Base-by-base conservation (phyloP, 306 rosid genomes). In the Hylodesmum podocarpum region DNA sequence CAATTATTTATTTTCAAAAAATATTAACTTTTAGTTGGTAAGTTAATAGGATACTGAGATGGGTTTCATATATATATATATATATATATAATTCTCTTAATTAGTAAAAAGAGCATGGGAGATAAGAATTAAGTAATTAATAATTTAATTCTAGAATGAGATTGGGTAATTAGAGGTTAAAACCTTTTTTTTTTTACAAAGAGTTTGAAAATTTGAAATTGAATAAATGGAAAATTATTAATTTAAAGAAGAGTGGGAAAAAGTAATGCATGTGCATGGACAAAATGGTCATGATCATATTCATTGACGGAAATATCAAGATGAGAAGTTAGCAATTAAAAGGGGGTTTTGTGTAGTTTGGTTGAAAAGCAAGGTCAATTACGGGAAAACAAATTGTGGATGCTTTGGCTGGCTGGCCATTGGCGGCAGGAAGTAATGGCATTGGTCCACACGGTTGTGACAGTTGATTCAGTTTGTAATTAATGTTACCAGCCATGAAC, bases 361-460 rank as follows among this genome's bases (percentile, higher is more conserved):
- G 31, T 59, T 49, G 51, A 4, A 70, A 6, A 31, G 22, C 9
- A 29, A 43, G 76, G 71, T 22, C 2, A 2, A 31, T 41, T 31
- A 14, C 1, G 82, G 68, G 44, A 69, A 69, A 10, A 5, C 7
- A 15, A 5, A 18, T 43, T 54, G 5, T 41, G 14, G 53, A 53
- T 36, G 5, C 19, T 7, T 33, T 2, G 1, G 7, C 75, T 28
- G 47, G 59, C 55, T 31, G 15, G 65, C 46, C 0, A 44, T 37
- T 33, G 50, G 39, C 33, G 76, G 49, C 64, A 12, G 12, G 1
- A 11, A 15, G 40, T 46, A 22, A 33, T 27, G 58, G 28, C 19
- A 6, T 34, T 31, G 59, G 41, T 59, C 41, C 72, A 78, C 77
- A 24, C 70, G 63, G 22, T 31, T 58, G 29, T 14, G 76, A 31